Evolutionary conservation across 169 alveolate species (phyloP), one percentile per base, ranked within the genome.

Genomic region (Plasmodium vinckei): DNA sequence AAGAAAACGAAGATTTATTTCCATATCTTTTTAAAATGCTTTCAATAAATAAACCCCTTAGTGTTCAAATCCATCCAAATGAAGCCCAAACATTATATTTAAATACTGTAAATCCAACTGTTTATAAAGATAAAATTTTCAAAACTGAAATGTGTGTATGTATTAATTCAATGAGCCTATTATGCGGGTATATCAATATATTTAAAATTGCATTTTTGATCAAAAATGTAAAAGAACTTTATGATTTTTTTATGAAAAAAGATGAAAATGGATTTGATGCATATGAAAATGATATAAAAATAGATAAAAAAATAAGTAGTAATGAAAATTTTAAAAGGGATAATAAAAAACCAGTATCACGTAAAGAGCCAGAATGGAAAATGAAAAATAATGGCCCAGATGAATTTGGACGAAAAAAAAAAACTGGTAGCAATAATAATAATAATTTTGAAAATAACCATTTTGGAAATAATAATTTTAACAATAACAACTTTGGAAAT

Each of bases 31-130:
- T 93, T 47, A 93, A 93, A 70, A 89, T 93, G 27, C 86, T 93
- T n/a, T 84, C 96, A 9, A 92, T 93, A 13, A 87, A 87, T 9
- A 91, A 89, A 84, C 96, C 96, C 1, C 88, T 93, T 42, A 92
- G 95, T 51, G 65, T 93, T 33, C 96, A 93, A 72, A 69, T 93
- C 12, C 96, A 93, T 82, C 96, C 96, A 3, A 94, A 93, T 72
- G 87, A 68, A 23, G 87, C 60, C 6, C 90, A 77, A 25, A 63
- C 88, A 1, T 68, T 77, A 23, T 77, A 77, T 12, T 15, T 77
- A 25, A 77, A 77, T 77, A 77, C 77, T 5, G 49, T 77, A 2
- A 77, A 77, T 21, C 88, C 88, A 9, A 23, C 9, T 9, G 19
- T 77, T 15, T 77, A 77, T 57, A 77, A 77, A 69, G 88, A 77